These are phyloP conservation scores for Pyrenochaeta sp. DNA, from an alignment of 2,329 filamentous ascomycete species.

Conservation along the genomic window DNA sequence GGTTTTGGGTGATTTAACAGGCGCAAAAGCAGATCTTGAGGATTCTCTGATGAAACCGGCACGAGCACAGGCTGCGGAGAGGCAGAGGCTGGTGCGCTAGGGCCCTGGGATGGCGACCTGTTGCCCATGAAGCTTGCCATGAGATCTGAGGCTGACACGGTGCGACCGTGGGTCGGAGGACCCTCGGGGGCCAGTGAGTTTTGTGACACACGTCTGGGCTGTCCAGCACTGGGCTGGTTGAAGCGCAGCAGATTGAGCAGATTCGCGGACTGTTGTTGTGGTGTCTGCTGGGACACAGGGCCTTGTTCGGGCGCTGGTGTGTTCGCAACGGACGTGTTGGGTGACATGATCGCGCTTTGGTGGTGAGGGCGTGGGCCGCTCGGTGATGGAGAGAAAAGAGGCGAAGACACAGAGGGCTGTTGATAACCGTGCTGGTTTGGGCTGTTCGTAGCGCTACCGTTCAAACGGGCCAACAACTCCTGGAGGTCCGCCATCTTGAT, in stretches of 20 bases:
- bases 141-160: conserved; percentile 65
- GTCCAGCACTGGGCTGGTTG: conserved; percentile 55
- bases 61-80: conserved; percentile 38
- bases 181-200: conserved; percentile 28
- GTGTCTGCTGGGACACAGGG: conserved; percentile 53
- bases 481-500: conserved; percentile 54
- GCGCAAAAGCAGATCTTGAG: conserved; percentile 85
- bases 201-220: conserved; percentile 46
- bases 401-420: conserved; percentile 66
- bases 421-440: conserved; percentile 49
- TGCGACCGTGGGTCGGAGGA: conserved; percentile 40
- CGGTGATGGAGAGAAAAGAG: conserved; percentile 64
- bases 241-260: conserved; percentile 73
- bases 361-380: conserved; percentile 64
- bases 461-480: conserved; percentile 55
- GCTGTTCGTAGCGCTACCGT: conserved; percentile 42
- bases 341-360: conserved; percentile 66
- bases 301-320: conserved; percentile 51
- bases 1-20: conserved; percentile 79
- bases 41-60: conserved; percentile 62
- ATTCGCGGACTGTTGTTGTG: conserved; percentile 58
- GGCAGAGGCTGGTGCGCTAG: conserved; percentile 38
- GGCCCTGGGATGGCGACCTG: conserved; percentile 46
- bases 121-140: conserved; percentile 65
- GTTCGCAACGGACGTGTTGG: conserved; percentile 59